Conservation (phyloP, 2,329 filamentous ascomycete genomes). For the Aspergillus sp. region DNA sequence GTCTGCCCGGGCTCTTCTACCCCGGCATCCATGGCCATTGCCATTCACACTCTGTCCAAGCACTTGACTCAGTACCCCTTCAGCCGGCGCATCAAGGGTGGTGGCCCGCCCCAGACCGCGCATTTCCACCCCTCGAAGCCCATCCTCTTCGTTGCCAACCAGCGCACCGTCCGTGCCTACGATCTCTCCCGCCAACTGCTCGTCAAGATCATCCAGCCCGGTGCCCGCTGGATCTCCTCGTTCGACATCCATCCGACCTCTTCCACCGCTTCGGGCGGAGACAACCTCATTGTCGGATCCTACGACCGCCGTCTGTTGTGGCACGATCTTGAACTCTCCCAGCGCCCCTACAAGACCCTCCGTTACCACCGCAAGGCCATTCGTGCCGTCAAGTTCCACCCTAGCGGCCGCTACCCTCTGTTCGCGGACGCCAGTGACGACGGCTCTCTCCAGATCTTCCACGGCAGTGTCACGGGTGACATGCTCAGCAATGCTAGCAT, state of each 20-base stretch:
- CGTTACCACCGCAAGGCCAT: conserved; percentile 93
- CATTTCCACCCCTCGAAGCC: conserved; percentile 94
- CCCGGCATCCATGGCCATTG: conserved; percentile 64
- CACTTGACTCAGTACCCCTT: conserved; percentile 95
- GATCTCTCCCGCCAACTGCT: conserved; percentile 89
- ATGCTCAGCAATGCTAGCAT: conserved; percentile 96
- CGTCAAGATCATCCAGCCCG: conserved; percentile 89
- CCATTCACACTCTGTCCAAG: conserved; percentile 92
- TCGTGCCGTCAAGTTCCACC: conserved; percentile 83
- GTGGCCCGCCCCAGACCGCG: conserved; percentile 79
- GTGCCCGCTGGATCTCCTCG: conserved; percentile 89
- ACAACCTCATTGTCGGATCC: conserved; percentile 90
- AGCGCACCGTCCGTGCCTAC: conserved; percentile 89
- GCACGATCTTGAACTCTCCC: conserved; percentile 94
- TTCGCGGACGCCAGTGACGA: conserved; percentile 97
- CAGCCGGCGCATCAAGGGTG: conserved; percentile 67
- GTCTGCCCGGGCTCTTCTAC: conserved; percentile 70
- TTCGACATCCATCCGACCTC: conserved; percentile 91
- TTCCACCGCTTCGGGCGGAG: conserved; percentile 84
- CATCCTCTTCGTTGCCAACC: conserved; percentile 93
- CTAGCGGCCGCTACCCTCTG: conserved; percentile 71
- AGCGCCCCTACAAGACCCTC: conserved; percentile 91
- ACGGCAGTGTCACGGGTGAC: conserved; percentile 91
- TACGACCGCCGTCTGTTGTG: conserved; percentile 93
- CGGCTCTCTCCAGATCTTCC: conserved; percentile 92